Percentiles rank a stretch among this genome's conserved stretches.
phyloP scores from a whole-genome alignment of 2,329 filamentous ascomycete genomes.

The Cladobotryum protrusum region DNA sequence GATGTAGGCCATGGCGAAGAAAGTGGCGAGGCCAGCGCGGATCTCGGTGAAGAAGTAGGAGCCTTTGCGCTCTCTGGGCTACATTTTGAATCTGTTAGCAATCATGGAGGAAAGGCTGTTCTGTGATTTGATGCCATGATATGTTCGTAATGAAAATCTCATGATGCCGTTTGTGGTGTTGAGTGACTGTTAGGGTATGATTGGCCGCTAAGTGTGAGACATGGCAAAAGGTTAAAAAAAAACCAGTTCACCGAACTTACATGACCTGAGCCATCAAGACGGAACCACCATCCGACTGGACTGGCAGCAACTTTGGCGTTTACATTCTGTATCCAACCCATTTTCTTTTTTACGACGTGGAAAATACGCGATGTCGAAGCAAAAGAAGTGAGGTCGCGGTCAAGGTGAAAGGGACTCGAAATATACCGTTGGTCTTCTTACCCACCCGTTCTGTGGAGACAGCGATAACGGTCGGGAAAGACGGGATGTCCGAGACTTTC shows the following conservation, averaged over 20 bases:
- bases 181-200: background rate
- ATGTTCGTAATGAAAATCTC: background rate
- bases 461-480: too few relatives aligned
- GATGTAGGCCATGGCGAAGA: constrained; percentile 58
- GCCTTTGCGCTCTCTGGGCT: constrained; percentile 66
- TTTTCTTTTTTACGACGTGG: constrained; percentile 31
- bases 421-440: too few relatives aligned
- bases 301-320: constrained; percentile 58
- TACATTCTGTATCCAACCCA: constrained; percentile 44
- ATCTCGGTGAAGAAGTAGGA: constrained; percentile 79
- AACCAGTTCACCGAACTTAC: constrained; percentile 43
- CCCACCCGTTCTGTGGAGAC: too few relatives aligned
- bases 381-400: background rate
- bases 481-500: too few relatives aligned
- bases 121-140: background rate
- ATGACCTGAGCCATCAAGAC: constrained; percentile 75
- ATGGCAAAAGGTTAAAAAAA: background rate
- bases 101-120: background rate
- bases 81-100: background rate
- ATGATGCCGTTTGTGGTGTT: background rate
- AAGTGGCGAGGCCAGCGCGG: constrained; percentile 74
- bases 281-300: constrained; percentile 66
- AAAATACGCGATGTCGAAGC: background rate
- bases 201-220: background rate
- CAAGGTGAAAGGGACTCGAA: background rate